These are phyloP conservation scores for Zygosaccharomyces siamensis DNA, from an alignment of 805 yeast species.

Conservation along the genomic window DNA sequence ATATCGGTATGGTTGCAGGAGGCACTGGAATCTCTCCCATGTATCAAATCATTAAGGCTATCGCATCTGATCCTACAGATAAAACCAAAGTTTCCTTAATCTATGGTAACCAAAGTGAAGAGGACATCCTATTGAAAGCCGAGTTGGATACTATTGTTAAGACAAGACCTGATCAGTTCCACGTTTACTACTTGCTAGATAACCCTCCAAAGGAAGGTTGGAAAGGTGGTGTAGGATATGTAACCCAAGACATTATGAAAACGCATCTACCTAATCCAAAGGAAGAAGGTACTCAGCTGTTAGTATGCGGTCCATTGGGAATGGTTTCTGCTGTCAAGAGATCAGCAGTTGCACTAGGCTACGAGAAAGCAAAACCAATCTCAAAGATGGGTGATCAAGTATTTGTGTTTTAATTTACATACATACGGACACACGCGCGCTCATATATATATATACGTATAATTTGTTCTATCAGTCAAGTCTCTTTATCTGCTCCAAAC, in stretches of 20 bases:
- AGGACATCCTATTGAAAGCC: slow-evolving; percentile 72
- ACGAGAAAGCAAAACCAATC: slow-evolving; percentile 78
- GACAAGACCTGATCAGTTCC: slow-evolving; percentile 54
- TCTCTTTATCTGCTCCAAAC: slow-evolving; percentile 43
- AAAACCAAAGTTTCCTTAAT: slow-evolving; percentile 67
- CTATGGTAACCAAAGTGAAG: slow-evolving; percentile 76
- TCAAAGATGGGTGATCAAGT: slow-evolving; percentile 88
- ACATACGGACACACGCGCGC: not conserved
- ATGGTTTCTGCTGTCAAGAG: slow-evolving; percentile 83
- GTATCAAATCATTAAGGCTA: slow-evolving; percentile 86
- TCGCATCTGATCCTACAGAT: slow-evolving; percentile 71
- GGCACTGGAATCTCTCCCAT: slow-evolving; percentile 97
- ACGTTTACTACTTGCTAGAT: slow-evolving; percentile 70
- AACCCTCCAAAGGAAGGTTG: slow-evolving; percentile 58
- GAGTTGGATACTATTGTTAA: slow-evolving; percentile 68
- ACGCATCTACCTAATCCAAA: slow-evolving; percentile 57
- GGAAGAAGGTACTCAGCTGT: slow-evolving; percentile 51
- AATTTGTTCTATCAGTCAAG: slow-evolving; percentile 21
- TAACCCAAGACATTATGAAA: slow-evolving; percentile 68
- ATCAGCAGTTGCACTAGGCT: slow-evolving; percentile 71
- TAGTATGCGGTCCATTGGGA: slow-evolving; percentile 92
- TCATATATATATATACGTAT: not conserved
- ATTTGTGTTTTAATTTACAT: slow-evolving; percentile 59
- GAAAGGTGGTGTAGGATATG: slow-evolving; percentile 75
- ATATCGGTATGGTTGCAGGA: slow-evolving; percentile 89